Percentiles rank a stretch among this genome's conserved stretches.
phyloP scores from a whole-genome alignment of 2,329 filamentous ascomycete genomes.

The Colletotrichum echinochloae region DNA sequence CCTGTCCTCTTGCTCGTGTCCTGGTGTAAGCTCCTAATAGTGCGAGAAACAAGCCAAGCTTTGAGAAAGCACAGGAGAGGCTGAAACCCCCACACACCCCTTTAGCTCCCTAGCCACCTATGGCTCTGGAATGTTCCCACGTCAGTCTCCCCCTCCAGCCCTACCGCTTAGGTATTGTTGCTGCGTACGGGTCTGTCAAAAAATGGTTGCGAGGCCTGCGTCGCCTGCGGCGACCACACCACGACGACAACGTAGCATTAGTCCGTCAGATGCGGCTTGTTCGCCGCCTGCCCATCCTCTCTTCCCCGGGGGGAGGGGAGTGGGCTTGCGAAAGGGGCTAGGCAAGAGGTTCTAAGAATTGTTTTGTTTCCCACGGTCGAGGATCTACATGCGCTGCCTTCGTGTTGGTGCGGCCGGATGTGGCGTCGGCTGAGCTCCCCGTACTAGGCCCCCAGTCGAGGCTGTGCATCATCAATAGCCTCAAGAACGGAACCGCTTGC shows the following conservation, averaged over 20 bases:
- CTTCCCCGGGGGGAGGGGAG: background rate
- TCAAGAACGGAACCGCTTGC: slow-evolving; percentile 24
- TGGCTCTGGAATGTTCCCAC: background rate
- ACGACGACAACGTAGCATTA: background rate
- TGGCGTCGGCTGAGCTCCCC: slow-evolving; percentile 23
- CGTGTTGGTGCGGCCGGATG: slow-evolving; percentile 5
- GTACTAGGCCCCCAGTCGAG: slow-evolving; percentile 13
- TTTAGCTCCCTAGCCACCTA: background rate
- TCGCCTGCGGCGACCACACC: background rate
- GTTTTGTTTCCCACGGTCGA: background rate
- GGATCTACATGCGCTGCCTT: background rate
- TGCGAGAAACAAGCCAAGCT: slow-evolving; percentile 17
- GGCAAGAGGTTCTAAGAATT: background rate
- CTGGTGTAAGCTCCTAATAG: background rate
- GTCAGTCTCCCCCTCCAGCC: slow-evolving; percentile 12
- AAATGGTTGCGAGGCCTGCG: background rate
- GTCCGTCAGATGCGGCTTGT: slow-evolving; percentile 17
- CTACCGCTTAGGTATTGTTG: slow-evolving; percentile 23
- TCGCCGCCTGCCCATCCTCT: background rate
- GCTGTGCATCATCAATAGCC: slow-evolving; percentile 35
- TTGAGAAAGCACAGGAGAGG: background rate
- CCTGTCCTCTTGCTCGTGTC: background rate
- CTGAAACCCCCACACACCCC: slow-evolving; percentile 6
- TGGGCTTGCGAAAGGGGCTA: background rate
- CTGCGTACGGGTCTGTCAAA: slow-evolving; percentile 10